Percentiles rank a stretch among this genome's conserved stretches.
These are phyloP conservation scores for Fusarium hostae DNA, from an alignment of 2,329 filamentous ascomycete species.

Conservation along the genomic window DNA sequence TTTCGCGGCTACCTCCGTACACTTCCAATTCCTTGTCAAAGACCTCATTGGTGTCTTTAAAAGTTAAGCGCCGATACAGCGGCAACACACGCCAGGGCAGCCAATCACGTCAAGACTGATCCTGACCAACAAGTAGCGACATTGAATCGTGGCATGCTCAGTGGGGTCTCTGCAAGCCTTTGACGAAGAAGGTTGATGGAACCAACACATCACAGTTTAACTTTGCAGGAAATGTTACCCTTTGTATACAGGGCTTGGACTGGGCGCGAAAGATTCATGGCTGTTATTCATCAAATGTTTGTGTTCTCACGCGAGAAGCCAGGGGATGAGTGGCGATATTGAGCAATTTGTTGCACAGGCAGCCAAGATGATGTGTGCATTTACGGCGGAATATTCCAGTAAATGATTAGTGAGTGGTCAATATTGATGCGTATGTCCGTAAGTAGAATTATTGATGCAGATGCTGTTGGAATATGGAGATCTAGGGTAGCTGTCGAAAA, in stretches of 20 bases:
- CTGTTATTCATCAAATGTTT: background rate
- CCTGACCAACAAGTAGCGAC: slow-evolving; percentile 12
- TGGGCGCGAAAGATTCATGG: background rate
- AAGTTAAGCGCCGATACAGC: slow-evolving; percentile 35
- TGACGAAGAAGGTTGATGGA: slow-evolving; percentile 16
- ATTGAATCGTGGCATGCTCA: slow-evolving; percentile 18
- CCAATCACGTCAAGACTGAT: slow-evolving; percentile 16
- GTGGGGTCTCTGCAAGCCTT: slow-evolving; percentile 28
- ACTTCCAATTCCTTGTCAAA: slow-evolving; percentile 7
- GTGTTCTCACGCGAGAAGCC: background rate
- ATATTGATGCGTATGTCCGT: background rate
- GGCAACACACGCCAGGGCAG: slow-evolving; percentile 21
- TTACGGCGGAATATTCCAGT: background rate
- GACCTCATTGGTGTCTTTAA: slow-evolving; percentile 9
- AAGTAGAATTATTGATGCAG: background rate
- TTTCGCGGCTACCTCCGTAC: too few relatives aligned
- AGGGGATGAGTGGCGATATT: slow-evolving; percentile 4
- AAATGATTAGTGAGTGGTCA: background rate
- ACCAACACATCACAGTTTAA: slow-evolving; percentile 4
- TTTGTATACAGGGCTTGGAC: background rate
- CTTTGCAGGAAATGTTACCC: background rate
- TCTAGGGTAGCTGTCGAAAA: slow-evolving; percentile 5
- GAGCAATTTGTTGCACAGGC: background rate
- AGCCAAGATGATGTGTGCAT: background rate
- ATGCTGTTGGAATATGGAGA: background rate